Base-by-base conservation (phyloP, 2,329 filamentous ascomycete species). In the Ampelomyces quisqualis region DNA sequence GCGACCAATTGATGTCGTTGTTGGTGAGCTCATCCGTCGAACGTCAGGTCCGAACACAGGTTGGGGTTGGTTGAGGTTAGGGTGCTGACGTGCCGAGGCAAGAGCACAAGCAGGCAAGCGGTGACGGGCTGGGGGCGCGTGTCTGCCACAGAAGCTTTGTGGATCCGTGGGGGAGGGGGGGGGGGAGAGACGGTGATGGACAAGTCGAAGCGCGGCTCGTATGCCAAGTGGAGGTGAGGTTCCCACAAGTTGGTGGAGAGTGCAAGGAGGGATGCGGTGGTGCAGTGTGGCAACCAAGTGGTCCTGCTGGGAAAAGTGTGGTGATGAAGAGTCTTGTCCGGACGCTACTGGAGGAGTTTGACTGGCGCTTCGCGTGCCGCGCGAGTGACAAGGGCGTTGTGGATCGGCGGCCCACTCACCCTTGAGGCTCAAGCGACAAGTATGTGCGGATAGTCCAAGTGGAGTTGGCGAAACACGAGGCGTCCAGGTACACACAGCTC, bases 341-440 rank as follows among this genome's bases (percentile, higher is more conserved):
- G 37, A 47, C 43, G 41, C 51, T 53, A 53, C 46, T 41, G 43
- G 37, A 47, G 43, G 51, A 53, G 58, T 60, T 58, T 57, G 52
- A 51, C 52, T 60, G 57, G 56, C 51, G 28, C 36, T 38, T 58
- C 43, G 51, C 48, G 51, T 56, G 56, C 57, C 48, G 55, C 52
- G 55, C 51, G 57, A 56, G 52, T 57, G 54, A 61, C 58, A 54
- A 65, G 62, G 62, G 57, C 57, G 51, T 56, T 45, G 34, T 63
- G 62, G 62, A 64, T 64, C 60, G 48, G 56, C 31, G 61, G 56
- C 59, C 62, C 62, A 64, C 57, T 47, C 49, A 51, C 34, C 41
- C 52, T 64, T 65, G 58, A 65, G 63, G 60, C 61, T 67, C 63
- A 62, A 52, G 55, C 60, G 62, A 61, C n/a, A n/a, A n/a, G n/a